Evolutionary conservation across 257 asterid species (phyloP).

Genomic region (Lithospermum erythrorhizon): DNA sequence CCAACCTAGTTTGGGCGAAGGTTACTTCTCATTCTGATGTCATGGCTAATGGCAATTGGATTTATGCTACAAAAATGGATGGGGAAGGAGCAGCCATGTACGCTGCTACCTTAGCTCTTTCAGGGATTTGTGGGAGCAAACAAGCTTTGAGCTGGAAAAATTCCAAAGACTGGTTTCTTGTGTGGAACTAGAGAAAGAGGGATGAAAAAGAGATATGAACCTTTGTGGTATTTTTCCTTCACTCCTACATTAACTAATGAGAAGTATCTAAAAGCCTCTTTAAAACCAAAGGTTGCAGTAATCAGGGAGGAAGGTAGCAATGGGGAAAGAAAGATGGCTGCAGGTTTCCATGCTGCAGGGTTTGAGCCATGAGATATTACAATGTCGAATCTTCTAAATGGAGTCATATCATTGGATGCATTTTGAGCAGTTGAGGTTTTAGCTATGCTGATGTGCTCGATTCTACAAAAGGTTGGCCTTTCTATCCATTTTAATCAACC

Average conservation of each 20-base stretch:
- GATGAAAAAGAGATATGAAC: slow-evolving; percentile 56
- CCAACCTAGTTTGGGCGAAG: slow-evolving; percentile 84
- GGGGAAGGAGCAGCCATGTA: slow-evolving; percentile 98
- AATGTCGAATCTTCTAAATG: slow-evolving; percentile 85
- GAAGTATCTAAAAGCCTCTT: slow-evolving; percentile 35
- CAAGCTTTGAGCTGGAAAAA: slow-evolving; percentile 76
- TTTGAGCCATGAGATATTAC: slow-evolving; percentile 92
- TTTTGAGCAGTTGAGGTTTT: slow-evolving; percentile 78
- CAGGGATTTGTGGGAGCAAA: slow-evolving; percentile 89
- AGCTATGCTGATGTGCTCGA: slow-evolving; percentile 94
- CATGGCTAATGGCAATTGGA: slow-evolving; percentile 95
- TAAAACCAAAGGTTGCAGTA: slow-evolving; percentile 81
- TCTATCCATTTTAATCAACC: slow-evolving; percentile 71
- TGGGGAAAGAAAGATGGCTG: slow-evolving; percentile 95
- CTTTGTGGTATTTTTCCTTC: slow-evolving; percentile 68
- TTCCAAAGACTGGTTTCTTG: slow-evolving; percentile 68
- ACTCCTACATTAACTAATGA: slow-evolving; percentile 43
- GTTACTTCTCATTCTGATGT: slow-evolving; percentile 80
- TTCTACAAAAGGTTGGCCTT: slow-evolving; percentile 93
- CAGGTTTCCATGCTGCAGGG: slow-evolving; percentile 82
- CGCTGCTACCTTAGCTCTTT: slow-evolving; percentile 80
- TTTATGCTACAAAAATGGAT: slow-evolving; percentile 95
- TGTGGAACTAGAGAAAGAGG: slow-evolving; percentile 71
- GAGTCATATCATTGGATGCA: slow-evolving; percentile 31
- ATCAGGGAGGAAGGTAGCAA: slow-evolving; percentile 96